Conservation (phyloP, 2,329 filamentous ascomycete species). For the Phyllosticta paracitricarpa region DNA sequence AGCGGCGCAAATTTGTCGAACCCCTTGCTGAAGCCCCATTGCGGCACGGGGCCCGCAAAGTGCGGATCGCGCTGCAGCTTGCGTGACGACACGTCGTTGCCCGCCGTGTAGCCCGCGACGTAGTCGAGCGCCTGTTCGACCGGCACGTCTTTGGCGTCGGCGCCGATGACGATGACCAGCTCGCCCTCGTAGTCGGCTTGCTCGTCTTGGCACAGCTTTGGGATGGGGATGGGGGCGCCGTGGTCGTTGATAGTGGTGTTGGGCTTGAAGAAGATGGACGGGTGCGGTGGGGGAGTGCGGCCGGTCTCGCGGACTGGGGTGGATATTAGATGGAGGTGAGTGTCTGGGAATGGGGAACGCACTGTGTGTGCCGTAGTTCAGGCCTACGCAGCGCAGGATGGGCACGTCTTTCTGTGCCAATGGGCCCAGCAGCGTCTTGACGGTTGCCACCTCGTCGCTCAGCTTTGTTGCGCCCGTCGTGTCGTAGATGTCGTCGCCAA, state of each 20-base stretch:
- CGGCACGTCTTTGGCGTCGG: conserved; percentile 42
- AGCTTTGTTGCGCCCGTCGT: conserved; percentile 36
- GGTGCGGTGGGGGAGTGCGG: conserved; percentile 57
- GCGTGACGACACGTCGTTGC: conserved; percentile 47
- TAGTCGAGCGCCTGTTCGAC: conserved; percentile 37
- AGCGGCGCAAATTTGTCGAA: conserved; percentile 48
- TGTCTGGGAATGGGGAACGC: conserved; percentile 7
- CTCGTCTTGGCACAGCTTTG: conserved; percentile 39
- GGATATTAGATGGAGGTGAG: neutral
- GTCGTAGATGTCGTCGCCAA: conserved; percentile 42
- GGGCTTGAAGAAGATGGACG: conserved; percentile 45
- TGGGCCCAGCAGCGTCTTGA: conserved; percentile 34
- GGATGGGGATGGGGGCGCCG: conserved; percentile 36
- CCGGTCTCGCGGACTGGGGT: neutral
- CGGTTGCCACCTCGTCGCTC: conserved; percentile 44
- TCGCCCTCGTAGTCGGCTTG: conserved; percentile 37
- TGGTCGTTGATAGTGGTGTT: conserved; percentile 30
- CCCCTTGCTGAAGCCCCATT: conserved; percentile 48
- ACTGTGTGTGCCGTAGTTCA: conserved; percentile 45
- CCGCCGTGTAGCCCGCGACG: conserved; percentile 43
- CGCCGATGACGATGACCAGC: conserved; percentile 39
- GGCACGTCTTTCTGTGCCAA: conserved; percentile 26
- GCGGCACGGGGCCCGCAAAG: conserved; percentile 24
- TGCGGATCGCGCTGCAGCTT: conserved; percentile 33
- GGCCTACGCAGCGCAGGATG: conserved; percentile 36